Base-by-base conservation (phyloP, 176 grass and related monocot species). In the Zizania latifolia region DNA sequence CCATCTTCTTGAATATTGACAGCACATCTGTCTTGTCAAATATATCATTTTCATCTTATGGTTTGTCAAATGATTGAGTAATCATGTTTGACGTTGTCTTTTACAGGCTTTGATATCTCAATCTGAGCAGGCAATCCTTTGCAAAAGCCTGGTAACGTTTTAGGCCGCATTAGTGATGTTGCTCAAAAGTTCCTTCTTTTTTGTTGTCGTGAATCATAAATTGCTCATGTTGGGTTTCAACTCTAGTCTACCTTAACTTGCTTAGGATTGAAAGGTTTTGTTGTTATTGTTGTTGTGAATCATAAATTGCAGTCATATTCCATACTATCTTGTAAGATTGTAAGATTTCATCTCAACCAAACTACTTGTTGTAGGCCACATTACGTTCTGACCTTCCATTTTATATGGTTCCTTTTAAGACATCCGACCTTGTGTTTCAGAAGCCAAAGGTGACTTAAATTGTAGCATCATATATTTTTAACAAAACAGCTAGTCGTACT, bases 391-490 rank as follows among this genome's bases (percentile, higher is more conserved):
- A 99, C 81, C 84, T 94, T 71, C 91, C 95, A 17, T 40, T 66
- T 9, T 99, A 92, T 62, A 99, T 94, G 95, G 95, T 94, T 88
- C 95, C 91, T 65, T 90, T 99, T 51, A 79, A 78, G 72, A 88
- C 84, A 41, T n/a, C 67, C 0, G 86, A 94, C 83, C 56, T 99
- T 22, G 63, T 80, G 34, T 92, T 92, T 79, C 58, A 73, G 51
- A 99, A 84, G 71, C 95, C 91, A 19, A 70, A 92, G 95, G 91
- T 86, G 43, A 62, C 27, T 70, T 35, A 17, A 22, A 61, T 27
- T 62, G 17, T 39, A 60, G 19, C 69, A 60, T 33, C 41, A 34
- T 63, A 23, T 58, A 6, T 72, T 17, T 27, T 23, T 16, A 61
- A 26, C 9, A 66, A 39, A 60, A 35, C 33, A 31, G 15, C 34